Evolutionary conservation across 176 grass and related monocot genomes (phyloP), one percentile per base, ranked within the genome.

Genomic region (Poa pratensis): DNA sequence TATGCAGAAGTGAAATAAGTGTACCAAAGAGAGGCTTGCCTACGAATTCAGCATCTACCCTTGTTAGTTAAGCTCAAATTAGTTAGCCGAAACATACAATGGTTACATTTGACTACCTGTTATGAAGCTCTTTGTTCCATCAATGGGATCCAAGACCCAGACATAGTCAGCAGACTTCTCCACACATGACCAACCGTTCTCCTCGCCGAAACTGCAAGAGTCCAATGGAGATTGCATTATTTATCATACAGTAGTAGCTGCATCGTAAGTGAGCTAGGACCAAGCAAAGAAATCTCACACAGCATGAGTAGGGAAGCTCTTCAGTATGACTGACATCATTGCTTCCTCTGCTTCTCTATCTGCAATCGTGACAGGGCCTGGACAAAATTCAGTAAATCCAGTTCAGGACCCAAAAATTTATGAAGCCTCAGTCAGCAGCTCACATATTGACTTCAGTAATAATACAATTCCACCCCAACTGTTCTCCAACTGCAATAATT

Each of bases 11-110:
- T 35, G 96, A 83, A 86, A 98, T 84, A 83, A 98, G 96, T 0
- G 93, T 98, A 50, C 96, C 96, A 72, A 98, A 95, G 51, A 98
- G 87, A 87, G 96, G 89, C 23, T 98, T 98, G 0, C 96, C 96
- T 98, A 69, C 58, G 45, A 89, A 98, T 17, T 82, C 60, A 55
- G 45, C 66, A 68, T 3, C 2, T 30, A 79, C n/a, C 79, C 58
- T 82, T 66, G 39, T 20, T 83, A 63, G 27, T 14, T 60, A 77
- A 24, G 11, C 57, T 49, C 23, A 35, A 82, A 74, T 35, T 32
- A 49, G 15, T 76, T 20, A 40, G 22, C 7, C 58, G 24, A 86
- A 3, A 63, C 63, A 79, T 42, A 55, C 27, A 78, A 4, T 14
- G 22, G 63, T 57, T 24, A 39, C 83, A 45, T 67, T 72, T 34